Evolutionary conservation across 257 asterid species (phyloP).

Genomic region (Solanum corneliomulleri): DNA sequence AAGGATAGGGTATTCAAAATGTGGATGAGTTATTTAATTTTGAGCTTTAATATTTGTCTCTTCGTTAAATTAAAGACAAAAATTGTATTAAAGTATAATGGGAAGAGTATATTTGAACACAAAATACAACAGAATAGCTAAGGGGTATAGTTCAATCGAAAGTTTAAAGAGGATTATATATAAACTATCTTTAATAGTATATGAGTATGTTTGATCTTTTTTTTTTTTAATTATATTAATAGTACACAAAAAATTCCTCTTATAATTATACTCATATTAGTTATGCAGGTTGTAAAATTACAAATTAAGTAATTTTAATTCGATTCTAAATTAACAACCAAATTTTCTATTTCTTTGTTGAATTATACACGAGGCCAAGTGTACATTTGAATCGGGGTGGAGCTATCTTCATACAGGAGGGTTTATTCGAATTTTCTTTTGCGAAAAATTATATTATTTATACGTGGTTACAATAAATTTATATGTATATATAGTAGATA

Average conservation of each 20-base stretch:
- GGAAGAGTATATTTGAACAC: background rate
- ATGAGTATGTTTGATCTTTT: no score
- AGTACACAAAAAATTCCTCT: background rate
- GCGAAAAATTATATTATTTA: no score
- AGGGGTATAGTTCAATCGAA: no score
- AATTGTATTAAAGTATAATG: background rate
- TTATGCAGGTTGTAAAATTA: background rate
- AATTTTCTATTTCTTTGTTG: background rate
- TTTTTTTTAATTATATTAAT: no score
- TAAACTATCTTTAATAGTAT: no score
- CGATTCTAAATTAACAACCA: no score
- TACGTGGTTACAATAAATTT: rapidly evolving
- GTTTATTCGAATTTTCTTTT: rapidly evolving
- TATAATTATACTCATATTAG: background rate
- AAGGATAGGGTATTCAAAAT: no score
- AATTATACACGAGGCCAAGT: background rate
- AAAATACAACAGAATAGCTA: background rate
- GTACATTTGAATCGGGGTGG: no score
- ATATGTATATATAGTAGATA: no score
- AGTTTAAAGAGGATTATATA: no score
- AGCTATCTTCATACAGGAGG: no score
- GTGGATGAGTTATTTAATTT: background rate
- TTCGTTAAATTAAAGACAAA: no score
- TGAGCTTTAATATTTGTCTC: background rate
- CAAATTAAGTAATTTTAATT: background rate